A percentile compares a stretch with the other conserved stretches of the same genome.
Conservation (phyloP, 148 eudicot species). For the Cornus kousa region DNA sequence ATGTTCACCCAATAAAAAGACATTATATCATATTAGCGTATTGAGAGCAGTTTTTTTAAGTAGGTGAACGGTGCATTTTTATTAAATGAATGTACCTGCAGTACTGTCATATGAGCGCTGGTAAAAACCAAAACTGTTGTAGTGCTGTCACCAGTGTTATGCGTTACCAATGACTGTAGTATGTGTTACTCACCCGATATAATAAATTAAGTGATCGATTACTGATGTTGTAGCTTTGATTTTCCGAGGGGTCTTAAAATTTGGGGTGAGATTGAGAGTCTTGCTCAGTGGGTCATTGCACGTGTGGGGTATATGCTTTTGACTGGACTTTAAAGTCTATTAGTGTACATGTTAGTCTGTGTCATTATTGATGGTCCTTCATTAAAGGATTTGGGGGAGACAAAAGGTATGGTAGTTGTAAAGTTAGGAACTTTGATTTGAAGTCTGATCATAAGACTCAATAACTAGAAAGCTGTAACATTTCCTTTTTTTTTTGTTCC, state of each 20-base stretch:
- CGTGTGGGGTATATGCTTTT: slow-evolving; percentile 14
- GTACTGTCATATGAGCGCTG: too few relatives aligned
- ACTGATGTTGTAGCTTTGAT: neutral
- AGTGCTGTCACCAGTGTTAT: too few relatives aligned
- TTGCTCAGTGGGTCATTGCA: neutral
- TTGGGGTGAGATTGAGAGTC: neutral
- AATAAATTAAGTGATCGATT: too few relatives aligned
- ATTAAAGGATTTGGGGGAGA: slow-evolving; percentile 17
- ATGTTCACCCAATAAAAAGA: too few relatives aligned
- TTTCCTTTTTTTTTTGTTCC: neutral
- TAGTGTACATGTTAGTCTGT: slow-evolving; percentile 15
- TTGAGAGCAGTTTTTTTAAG: too few relatives aligned
- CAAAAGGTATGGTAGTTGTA: slow-evolving; percentile 20
- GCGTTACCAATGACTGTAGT: too few relatives aligned
- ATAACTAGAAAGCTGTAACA: neutral
- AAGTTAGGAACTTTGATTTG: neutral
- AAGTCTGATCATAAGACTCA: neutral
- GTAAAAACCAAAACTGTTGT: too few relatives aligned
- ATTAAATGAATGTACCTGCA: too few relatives aligned
- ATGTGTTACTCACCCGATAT: too few relatives aligned
- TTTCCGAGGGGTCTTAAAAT: neutral
- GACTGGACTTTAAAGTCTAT: slow-evolving; percentile 11
- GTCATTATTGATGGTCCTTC: slow-evolving; percentile 5
- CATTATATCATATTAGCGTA: too few relatives aligned
- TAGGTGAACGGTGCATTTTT: too few relatives aligned